Conservation (phyloP, 345 rosid species). For the Arabis alpina region DNA sequence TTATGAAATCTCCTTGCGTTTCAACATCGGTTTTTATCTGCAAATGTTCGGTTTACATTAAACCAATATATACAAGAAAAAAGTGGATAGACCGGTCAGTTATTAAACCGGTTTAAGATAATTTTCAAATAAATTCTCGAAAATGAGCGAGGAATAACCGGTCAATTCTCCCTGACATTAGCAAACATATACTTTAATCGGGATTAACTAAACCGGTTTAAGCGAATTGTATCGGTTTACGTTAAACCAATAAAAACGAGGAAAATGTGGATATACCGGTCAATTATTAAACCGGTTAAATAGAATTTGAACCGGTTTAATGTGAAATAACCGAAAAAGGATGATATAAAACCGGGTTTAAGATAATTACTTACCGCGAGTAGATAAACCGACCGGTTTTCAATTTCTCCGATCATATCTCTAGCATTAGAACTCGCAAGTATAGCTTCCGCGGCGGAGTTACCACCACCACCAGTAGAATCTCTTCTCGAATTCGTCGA, state of each 20-base stretch:
- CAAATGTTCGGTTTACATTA: constrained; percentile 18
- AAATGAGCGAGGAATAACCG: too few species aligned
- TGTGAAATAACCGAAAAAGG: too few species aligned
- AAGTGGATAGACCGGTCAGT: constrained; percentile 30
- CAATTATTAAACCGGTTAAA: constrained; percentile 38
- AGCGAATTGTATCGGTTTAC: too few species aligned
- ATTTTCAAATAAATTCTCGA: too few species aligned
- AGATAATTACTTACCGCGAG: constrained; percentile 61
- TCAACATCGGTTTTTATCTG: constrained; percentile 98
- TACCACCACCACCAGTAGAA: constrained; percentile 49
- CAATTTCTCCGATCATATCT: constrained; percentile 99
- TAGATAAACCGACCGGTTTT: constrained; percentile 89
- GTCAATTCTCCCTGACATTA: constrained; percentile 35
- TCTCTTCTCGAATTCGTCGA: constrained; percentile 78
- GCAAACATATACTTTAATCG: neutral
- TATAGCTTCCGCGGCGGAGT: constrained; percentile 47
- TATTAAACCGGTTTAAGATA: too few species aligned
- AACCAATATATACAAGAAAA: constrained; percentile 18
- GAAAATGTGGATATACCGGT: neutral
- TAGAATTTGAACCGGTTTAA: neutral
- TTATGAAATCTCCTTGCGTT: constrained; percentile 92
- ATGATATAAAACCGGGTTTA: constrained; percentile 31
- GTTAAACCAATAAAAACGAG: constrained; percentile 11
- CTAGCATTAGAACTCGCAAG: constrained; percentile 67
- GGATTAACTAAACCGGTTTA: too few species aligned